Conservation (phyloP, 139 green algal genomes). For the Micromonas commoda region DNA sequence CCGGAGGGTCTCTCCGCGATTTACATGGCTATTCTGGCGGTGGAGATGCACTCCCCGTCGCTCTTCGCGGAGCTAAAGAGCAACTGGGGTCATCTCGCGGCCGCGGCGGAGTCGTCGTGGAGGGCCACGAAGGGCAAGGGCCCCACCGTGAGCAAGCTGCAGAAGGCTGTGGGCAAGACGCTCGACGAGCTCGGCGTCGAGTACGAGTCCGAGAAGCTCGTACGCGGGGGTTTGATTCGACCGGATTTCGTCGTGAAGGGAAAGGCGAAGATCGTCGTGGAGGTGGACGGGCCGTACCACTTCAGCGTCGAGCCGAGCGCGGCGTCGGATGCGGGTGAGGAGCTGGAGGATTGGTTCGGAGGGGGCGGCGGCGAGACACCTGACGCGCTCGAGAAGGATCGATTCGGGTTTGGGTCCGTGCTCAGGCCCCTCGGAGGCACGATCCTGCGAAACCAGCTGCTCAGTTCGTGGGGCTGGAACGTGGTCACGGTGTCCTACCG, state of each 20-base stretch:
- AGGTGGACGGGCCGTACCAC: slow-evolving; percentile 26
- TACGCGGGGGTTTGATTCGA: slow-evolving; percentile 14
- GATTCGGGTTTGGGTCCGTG: neutral
- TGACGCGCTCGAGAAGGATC: neutral
- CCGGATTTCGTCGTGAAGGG: slow-evolving; percentile 1
- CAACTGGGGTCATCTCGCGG: neutral
- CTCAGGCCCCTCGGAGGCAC: slow-evolving; percentile 9
- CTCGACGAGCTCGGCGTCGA: neutral
- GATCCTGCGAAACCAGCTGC: slow-evolving; percentile 11
- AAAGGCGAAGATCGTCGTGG: no score
- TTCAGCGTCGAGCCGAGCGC: neutral
- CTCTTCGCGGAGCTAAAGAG: neutral
- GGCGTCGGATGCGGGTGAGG: neutral
- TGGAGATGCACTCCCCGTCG: neutral
- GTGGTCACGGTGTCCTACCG: neutral
- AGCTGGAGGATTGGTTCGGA: neutral
- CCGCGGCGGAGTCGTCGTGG: neutral
- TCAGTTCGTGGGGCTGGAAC: neutral
- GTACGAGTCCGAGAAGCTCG: neutral
- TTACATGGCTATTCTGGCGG: neutral
- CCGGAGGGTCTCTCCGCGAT: neutral
- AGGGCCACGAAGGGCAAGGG: neutral
- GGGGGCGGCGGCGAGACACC: no score
- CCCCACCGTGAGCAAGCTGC: neutral
- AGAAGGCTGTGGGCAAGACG: neutral